Evolutionary conservation across 352 stramenopile genomes (phyloP).

Genomic region (Blastocystis sp.): DNA sequence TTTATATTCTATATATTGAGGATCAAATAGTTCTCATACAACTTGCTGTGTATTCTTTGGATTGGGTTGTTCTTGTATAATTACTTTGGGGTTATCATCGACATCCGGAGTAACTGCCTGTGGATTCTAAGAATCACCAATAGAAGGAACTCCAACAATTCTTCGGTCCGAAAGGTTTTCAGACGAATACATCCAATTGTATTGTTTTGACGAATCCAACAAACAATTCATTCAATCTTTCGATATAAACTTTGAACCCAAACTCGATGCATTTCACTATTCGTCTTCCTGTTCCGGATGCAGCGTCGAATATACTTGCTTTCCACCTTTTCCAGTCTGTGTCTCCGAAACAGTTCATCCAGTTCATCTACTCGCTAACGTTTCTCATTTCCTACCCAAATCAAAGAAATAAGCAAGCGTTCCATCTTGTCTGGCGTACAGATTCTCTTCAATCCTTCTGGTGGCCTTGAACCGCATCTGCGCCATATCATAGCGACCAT

Average conservation of each 20-base stretch:
- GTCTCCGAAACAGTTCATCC: conserved; percentile 60
- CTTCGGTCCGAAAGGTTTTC: conserved; percentile 25
- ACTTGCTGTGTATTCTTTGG: neutral
- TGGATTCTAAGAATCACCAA: neutral
- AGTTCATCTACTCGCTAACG: conserved; percentile 27
- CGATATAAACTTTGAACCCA: conserved; percentile 79
- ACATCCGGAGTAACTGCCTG: neutral
- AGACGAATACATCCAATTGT: conserved; percentile 30
- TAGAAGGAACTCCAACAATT: neutral
- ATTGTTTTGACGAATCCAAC: conserved; percentile 8
- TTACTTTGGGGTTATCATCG: neutral
- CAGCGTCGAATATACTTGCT: conserved; percentile 79
- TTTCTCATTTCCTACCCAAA: neutral
- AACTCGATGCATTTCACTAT: conserved; percentile 78
- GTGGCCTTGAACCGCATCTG: conserved; percentile 78
- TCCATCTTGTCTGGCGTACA: conserved; percentile 80
- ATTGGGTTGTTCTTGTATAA: neutral
- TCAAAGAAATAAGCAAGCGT: conserved; percentile 79
- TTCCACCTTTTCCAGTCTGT: conserved; percentile 71
- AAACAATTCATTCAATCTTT: conserved; percentile 65
- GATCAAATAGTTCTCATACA: neutral
- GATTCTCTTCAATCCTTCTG: conserved; percentile 80
- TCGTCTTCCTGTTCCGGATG: conserved; percentile 77
- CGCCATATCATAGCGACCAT: conserved; percentile 78
- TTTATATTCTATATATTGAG: neutral